Conservation (phyloP, 108 stramenopile genomes). For the Nannochloropsis oceanica region DNA sequence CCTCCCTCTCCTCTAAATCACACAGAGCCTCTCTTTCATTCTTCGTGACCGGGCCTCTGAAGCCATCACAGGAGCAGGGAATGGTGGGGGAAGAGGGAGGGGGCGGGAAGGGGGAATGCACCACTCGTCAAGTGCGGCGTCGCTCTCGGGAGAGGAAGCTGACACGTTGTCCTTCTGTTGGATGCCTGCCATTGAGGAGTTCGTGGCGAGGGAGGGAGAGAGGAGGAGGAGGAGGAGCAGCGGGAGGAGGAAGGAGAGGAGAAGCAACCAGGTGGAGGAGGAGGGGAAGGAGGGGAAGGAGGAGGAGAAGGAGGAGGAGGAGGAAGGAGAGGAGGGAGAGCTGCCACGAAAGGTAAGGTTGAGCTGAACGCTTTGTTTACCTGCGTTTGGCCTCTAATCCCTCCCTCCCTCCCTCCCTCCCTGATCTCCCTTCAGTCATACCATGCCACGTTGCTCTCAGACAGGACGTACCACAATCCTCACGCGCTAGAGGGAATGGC, state of each 20-base stretch:
- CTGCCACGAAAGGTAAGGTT: neutral
- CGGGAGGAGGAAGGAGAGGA: neutral
- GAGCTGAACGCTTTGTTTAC: no score
- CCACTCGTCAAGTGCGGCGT: neutral
- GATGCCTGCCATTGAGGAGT: conserved; percentile 30
- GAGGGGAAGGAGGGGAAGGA: neutral
- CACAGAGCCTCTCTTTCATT: no score
- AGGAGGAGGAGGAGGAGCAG: neutral
- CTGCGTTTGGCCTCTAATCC: no score
- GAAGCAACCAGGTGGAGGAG: neutral
- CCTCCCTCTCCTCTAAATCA: no score
- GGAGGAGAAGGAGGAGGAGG: neutral
- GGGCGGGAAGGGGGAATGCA: no score
- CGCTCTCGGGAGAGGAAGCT: neutral
- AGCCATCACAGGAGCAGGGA: no score
- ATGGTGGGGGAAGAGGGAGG: no score
- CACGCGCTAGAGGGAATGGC: conserved; percentile 28
- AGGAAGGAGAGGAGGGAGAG: neutral
- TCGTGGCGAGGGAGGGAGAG: neutral
- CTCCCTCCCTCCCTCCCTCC: no score
- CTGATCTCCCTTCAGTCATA: no score
- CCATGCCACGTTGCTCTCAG: conserved; percentile 14
- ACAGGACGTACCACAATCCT: conserved; percentile 26
- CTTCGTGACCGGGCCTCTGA: no score
- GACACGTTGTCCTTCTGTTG: conserved; percentile 28